Percentiles rank a stretch among this genome's conserved stretches.
Conservation (phyloP, 352 stramenopile genomes). For the Globisporangium alternatum region DNA sequence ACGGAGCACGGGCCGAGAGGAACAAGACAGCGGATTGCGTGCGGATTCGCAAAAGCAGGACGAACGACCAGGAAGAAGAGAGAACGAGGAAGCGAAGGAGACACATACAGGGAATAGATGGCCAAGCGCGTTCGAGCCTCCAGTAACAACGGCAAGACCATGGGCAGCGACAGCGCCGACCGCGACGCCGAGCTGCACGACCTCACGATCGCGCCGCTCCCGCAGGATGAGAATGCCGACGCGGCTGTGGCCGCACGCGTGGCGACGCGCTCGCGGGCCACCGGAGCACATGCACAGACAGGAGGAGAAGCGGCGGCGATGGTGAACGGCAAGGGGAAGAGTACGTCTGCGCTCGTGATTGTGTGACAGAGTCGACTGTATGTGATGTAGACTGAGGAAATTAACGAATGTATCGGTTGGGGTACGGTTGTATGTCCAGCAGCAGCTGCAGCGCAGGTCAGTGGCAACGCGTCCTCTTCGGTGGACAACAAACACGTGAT, state of each 20-base stretch:
- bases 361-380: background rate
- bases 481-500: conserved; percentile 76
- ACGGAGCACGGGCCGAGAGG: conserved; percentile 19
- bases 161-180: conserved; percentile 1
- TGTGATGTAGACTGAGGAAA: background rate
- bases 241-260: background rate
- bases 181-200: conserved; percentile 14
- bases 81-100: conserved; percentile 8
- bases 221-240: background rate
- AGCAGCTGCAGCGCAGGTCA: background rate
- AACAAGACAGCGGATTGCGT: conserved; percentile 17
- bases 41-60: background rate
- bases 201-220: conserved; percentile 14
- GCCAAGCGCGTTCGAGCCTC: conserved; percentile 60
- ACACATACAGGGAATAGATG: conserved; percentile 32
- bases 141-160: conserved; percentile 14
- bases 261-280: conserved; percentile 8
- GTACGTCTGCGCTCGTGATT: background rate
- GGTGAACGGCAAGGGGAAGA: conserved; percentile 9
- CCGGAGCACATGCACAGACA: background rate
- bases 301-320: background rate
- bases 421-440: background rate
- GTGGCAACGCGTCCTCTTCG: background rate
- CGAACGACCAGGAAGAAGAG: background rate
- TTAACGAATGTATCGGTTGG: background rate